Evolutionary conservation across 2,329 filamentous ascomycete genomes (phyloP).

Genomic region (Scolecobasidium constrictum): DNA sequence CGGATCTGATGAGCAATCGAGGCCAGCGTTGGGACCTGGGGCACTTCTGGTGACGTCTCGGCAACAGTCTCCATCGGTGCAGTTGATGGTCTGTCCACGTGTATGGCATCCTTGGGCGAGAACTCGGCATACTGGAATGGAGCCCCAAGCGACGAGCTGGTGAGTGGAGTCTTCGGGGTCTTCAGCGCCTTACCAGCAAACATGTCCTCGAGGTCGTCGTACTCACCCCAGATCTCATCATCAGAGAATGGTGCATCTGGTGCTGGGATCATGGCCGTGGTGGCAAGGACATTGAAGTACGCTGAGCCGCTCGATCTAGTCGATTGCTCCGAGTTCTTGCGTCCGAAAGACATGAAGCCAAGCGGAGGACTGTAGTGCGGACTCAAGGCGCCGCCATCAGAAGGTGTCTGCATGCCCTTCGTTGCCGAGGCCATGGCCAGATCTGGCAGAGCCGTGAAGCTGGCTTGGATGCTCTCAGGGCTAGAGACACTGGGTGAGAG

Average conservation of each 20-base stretch:
- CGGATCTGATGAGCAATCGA: conserved; percentile 7
- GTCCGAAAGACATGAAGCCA: conserved; percentile 15
- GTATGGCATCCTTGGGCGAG: conserved; percentile 11
- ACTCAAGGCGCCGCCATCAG: background rate
- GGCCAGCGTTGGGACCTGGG: conserved; percentile 2
- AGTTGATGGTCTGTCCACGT: background rate
- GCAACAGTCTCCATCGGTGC: background rate
- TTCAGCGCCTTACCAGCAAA: conserved; percentile 35
- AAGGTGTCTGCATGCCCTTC: background rate
- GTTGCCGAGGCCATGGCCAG: background rate
- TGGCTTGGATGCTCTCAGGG: conserved; percentile 10
- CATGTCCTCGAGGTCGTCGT: conserved; percentile 73
- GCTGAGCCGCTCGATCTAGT: conserved; percentile 59
- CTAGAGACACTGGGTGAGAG: conserved; percentile 14
- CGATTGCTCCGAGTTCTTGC: conserved; percentile 59
- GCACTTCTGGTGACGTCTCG: background rate
- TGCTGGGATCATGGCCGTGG: conserved; percentile 55
- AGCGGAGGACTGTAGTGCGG: background rate
- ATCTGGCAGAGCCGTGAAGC: conserved; percentile 9
- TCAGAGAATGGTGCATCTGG: conserved; percentile 54
- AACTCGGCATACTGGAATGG: conserved; percentile 42
- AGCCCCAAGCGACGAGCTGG: conserved; percentile 43
- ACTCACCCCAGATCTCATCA: conserved; percentile 92
- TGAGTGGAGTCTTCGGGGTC: conserved; percentile 19
- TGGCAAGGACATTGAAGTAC: conserved; percentile 45